Evolutionary conservation across 306 rosid genomes (phyloP).

Genomic region (Dicorynia guianensis): DNA sequence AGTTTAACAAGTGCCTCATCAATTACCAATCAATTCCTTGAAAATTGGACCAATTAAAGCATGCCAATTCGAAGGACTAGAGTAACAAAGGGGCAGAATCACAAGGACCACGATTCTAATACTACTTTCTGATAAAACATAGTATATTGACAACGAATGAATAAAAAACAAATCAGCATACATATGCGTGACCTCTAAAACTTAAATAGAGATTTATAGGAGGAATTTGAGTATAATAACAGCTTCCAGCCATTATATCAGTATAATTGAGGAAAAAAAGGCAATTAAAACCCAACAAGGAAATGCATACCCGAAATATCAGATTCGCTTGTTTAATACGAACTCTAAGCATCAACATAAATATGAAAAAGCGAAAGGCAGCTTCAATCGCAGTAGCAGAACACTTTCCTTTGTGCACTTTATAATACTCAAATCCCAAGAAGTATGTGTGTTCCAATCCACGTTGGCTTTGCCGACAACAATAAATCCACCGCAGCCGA

Average conservation of each 20-base stretch:
- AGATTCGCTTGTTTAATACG: too few species aligned
- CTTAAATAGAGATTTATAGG: not conserved
- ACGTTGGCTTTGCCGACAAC: not conserved
- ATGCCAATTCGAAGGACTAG: not conserved
- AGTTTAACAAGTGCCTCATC: not conserved
- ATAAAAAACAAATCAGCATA: conserved; percentile 1
- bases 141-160: not conserved
- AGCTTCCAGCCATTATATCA: not conserved
- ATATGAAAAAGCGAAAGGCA: too few species aligned
- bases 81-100: conserved; percentile 11
- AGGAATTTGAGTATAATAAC: not conserved
- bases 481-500: not conserved
- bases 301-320: too few species aligned
- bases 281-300: too few species aligned
- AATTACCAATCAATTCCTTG: not conserved
- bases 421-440: conserved; percentile 15
- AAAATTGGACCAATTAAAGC: not conserved
- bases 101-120: not conserved
- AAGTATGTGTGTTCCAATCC: not conserved
- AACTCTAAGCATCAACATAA: too few species aligned
- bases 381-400: not conserved
- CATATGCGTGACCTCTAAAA: not conserved
- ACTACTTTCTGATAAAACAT: not conserved
- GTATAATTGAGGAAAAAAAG: too few species aligned
- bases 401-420: not conserved